A percentile compares a stretch with the other conserved stretches of the same genome.
phyloP scores from a whole-genome alignment of 2,329 filamentous ascomycete species.

The Fusarium sp. region DNA sequence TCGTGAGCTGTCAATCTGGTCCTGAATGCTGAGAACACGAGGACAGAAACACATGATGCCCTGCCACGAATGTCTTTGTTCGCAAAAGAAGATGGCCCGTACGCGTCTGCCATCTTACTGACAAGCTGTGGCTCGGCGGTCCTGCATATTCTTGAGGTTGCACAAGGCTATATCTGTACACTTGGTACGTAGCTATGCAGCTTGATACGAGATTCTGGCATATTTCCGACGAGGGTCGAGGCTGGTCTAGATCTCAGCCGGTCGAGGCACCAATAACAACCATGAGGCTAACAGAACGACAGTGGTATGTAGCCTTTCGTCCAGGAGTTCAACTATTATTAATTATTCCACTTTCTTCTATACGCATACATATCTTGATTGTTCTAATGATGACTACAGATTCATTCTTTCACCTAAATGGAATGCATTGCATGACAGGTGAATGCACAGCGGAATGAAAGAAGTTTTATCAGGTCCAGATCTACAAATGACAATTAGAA shows the following conservation, averaged over 20 bases:
- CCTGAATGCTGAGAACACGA: slow-evolving; percentile 12
- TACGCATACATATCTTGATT: neutral
- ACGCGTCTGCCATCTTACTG: neutral
- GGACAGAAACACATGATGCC: slow-evolving; percentile 22
- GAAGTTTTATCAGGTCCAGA: neutral
- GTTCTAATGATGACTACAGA: neutral
- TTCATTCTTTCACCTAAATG: neutral
- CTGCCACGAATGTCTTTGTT: neutral
- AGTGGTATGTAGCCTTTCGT: neutral
- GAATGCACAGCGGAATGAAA: neutral
- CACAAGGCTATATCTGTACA: neutral
- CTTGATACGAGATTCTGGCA: slow-evolving; percentile 4
- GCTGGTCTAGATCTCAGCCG: neutral
- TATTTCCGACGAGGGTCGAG: neutral
- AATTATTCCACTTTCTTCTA: neutral
- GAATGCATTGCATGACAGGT: neutral
- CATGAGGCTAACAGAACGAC: neutral
- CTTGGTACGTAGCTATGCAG: neutral
- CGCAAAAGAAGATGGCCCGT: neutral
- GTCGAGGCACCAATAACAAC: neutral
- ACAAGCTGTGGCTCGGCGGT: slow-evolving; percentile 15
- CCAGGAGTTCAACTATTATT: neutral
- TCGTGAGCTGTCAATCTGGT: slow-evolving; percentile 17
- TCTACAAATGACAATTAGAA: neutral
- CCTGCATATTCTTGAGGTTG: neutral